Evolutionary conservation across 2,329 filamentous ascomycete species (phyloP), one percentile per base, ranked within the genome.

Genomic region (Tolypocladium sp.): DNA sequence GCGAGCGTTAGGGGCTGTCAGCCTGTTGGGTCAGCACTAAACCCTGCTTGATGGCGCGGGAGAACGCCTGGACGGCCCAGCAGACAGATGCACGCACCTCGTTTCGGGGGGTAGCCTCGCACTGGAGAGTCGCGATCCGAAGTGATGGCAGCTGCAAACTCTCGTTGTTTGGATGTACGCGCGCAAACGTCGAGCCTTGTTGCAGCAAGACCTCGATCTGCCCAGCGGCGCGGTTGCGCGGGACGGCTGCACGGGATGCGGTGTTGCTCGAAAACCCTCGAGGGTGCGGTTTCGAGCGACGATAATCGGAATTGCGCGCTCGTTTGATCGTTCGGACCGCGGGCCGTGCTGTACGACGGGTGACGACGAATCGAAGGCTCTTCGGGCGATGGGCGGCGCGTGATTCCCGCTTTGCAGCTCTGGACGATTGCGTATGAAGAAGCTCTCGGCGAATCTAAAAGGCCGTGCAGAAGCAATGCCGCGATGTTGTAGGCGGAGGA

Each of bases 11-110:
- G 51, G 51, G 57, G 37, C 51, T 44, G 40, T 55, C 40, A 44
- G 30, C 51, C 51, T 20, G 15, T 58, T 54, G 15, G 51, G 57
- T 58, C 51, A 58, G 57, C 57, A 44, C 40, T 46, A 46, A 49
- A 44, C 51, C 57, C 57, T 38, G 51, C 33, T 27, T 4, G 38
- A 35, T 52, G 44, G 46, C 44, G 46, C 33, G 42, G 30, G 35
- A 37, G 15, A 49, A 52, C 22, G 54, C 38, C 25, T 42, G 38
- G 44, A n/a, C 35, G 22, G 37, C 42, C 37, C 25, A 52, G 13
- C 49, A 13, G 49, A 3, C 49, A 30, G 25, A 8, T 13, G 49
- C 25, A 27, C 25, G 6, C 20, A 35, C 30, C 49, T 35, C 46
- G 17, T 33, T 52, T n/a, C 15, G 49, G 27, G 46, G 46, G 27